A percentile compares a stretch with the other conserved stretches of the same genome.
These are phyloP conservation scores for Chlorella ohadii DNA, from an alignment of 139 green algal genomes.

Conservation along the genomic window DNA sequence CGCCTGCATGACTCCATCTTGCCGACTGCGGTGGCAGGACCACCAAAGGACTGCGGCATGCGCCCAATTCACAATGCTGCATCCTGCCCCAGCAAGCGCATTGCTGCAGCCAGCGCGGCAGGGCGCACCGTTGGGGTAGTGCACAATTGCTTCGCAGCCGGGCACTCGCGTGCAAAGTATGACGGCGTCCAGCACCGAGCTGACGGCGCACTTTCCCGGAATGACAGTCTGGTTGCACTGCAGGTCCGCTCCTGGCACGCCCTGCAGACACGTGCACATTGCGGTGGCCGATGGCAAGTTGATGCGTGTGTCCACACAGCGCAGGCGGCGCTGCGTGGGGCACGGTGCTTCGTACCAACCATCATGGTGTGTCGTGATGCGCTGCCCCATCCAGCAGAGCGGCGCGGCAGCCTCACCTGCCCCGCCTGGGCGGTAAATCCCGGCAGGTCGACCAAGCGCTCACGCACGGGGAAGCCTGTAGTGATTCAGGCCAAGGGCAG, in stretches of 20 bases:
- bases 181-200: neutral
- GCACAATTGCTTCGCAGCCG: neutral
- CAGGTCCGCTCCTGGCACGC: constrained; percentile 1
- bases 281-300: no score
- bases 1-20: no score
- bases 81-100: no score
- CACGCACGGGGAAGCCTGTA: constrained; percentile 1
- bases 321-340: no score
- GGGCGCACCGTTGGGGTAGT: neutral
- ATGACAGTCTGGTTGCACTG: neutral
- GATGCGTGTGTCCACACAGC: no score
- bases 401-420: neutral
- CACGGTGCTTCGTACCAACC: no score
- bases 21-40: no score
- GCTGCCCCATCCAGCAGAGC: no score
- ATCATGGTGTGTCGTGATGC: no score
- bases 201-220: neutral
- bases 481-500: neutral
- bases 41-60: no score
- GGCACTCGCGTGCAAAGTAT: neutral
- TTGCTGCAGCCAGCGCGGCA: no score
- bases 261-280: neutral
- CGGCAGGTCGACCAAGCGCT: neutral
- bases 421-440: constrained; percentile 4
- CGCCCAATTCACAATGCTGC: no score